Percentiles rank a stretch among this genome's conserved stretches.
Conservation (phyloP, 345 rosid genomes). For the Brassica cretica region DNA sequence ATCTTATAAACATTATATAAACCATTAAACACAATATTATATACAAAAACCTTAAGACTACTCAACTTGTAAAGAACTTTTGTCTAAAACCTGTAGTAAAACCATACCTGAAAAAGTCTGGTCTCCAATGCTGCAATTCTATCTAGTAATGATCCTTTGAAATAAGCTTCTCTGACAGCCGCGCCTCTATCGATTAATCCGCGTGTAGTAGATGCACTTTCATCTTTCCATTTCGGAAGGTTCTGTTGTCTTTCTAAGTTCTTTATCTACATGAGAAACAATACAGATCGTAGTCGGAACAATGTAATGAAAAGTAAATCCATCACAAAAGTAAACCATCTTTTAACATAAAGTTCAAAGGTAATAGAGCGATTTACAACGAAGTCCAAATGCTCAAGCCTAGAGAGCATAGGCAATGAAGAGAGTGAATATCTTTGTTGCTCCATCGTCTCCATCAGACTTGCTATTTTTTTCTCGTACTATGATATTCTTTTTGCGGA, state of each 20-base stretch:
- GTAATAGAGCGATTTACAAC: conserved; percentile 40
- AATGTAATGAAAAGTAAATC: not conserved
- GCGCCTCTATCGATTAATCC: conserved; percentile 48
- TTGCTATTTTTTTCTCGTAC: not conserved
- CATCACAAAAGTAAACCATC: not conserved
- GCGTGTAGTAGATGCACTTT: not conserved
- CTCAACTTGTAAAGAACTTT: not conserved
- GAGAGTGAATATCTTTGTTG: conserved; percentile 44
- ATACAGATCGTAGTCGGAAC: not conserved
- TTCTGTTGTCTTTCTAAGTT: conserved; percentile 58
- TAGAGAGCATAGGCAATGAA: conserved; percentile 53
- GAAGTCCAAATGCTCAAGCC: conserved; percentile 78
- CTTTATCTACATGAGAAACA: conserved; percentile 49
- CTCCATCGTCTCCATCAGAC: conserved; percentile 51
- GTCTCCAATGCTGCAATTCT: conserved; percentile 68
- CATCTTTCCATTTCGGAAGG: conserved; percentile 45
- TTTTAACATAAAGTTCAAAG: not conserved
- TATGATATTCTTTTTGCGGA: not conserved
- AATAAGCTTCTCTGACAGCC: conserved; percentile 58
- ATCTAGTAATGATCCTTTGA: conserved; percentile 76
- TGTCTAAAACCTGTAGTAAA: not conserved
- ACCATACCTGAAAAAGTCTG: conserved; percentile 63
- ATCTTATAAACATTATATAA: conserved; percentile 40
- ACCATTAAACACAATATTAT: not conserved
- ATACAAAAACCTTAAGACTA: not conserved